Evolutionary conservation across 169 alveolate genomes (phyloP).

Genomic region (Cystoisospora suis): DNA sequence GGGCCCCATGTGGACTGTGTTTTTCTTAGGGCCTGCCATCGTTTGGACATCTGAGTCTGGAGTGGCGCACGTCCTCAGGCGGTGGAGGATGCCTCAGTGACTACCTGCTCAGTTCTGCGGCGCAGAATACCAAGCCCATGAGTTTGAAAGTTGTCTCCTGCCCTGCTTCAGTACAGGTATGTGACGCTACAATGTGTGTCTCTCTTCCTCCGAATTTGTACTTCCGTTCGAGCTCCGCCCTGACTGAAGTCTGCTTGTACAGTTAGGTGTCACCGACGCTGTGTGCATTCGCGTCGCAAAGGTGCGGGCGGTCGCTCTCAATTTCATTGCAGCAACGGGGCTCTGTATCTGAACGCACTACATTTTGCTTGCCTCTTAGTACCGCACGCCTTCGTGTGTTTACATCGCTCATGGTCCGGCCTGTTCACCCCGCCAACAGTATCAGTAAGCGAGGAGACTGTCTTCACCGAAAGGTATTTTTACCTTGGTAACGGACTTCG

Average conservation of each 20-base stretch:
- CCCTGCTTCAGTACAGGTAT: conserved; percentile 62
- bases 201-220: background rate
- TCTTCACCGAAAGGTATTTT: too few species aligned
- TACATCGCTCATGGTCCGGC: too few species aligned
- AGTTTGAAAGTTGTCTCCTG: conserved; percentile 42
- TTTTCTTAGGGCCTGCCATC: conserved; percentile 41
- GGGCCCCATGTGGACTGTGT: background rate
- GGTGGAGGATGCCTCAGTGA: conserved; percentile 51
- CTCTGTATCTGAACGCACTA: too few species aligned
- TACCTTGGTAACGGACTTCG: too few species aligned
- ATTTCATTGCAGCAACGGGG: too few species aligned
- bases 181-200: background rate
- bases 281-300: too few species aligned
- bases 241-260: background rate
- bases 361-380: too few species aligned
- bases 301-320: too few species aligned
- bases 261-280: too few species aligned
- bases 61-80: conserved; percentile 66
- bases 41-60: conserved; percentile 57
- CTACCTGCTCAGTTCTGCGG: conserved; percentile 29
- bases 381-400: too few species aligned
- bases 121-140: conserved; percentile 40
- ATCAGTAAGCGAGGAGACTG: too few species aligned
- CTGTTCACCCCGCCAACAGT: too few species aligned
- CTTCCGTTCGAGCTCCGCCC: background rate